phyloP scores from a whole-genome alignment of 2,329 filamentous ascomycete species.

The Talaromyces sp. region DNA sequence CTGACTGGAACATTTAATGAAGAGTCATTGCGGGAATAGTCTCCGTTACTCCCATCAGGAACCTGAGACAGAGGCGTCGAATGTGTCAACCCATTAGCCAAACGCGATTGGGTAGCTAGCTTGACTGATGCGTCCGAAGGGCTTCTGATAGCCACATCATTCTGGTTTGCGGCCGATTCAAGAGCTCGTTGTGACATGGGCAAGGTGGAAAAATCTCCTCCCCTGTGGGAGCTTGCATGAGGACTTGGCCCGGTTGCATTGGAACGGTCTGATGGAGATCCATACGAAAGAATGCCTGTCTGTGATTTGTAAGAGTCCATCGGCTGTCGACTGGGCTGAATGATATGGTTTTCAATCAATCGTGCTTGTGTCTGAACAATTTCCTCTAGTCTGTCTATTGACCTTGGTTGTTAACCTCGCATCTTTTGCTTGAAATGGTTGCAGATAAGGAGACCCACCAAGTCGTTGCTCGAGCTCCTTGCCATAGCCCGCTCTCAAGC shows the following conservation, averaged over 20 bases:
- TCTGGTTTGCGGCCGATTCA: conserved; percentile 40
- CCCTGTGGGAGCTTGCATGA: conserved; percentile 57
- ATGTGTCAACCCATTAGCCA: conserved; percentile 18
- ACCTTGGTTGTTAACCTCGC: not conserved
- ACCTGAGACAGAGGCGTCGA: conserved; percentile 20
- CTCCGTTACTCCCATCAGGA: conserved; percentile 18
- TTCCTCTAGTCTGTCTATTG: conserved; percentile 58
- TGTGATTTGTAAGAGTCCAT: conserved; percentile 21
- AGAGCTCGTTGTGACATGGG: conserved; percentile 41
- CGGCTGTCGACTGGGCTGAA: conserved; percentile 28
- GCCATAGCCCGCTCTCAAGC: conserved; percentile 61
- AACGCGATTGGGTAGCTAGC: conserved; percentile 18
- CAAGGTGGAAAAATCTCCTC: conserved; percentile 51
- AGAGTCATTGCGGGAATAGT: conserved; percentile 43
- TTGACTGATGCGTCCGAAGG: conserved; percentile 29
- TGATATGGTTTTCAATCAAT: conserved; percentile 56
- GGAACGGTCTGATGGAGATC: conserved; percentile 49
- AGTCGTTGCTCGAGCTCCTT: conserved; percentile 68
- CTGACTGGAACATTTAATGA: conserved; percentile 56
- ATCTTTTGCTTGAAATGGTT: not conserved
- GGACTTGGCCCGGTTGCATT: conserved; percentile 50
- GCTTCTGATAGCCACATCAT: conserved; percentile 42
- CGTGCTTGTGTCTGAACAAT: conserved; percentile 62
- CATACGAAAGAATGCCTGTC: conserved; percentile 24
- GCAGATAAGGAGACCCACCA: conserved; percentile 19